phyloP scores from a whole-genome alignment of 2,329 filamentous ascomycete genomes.

The Fusarium odoratissimum region DNA sequence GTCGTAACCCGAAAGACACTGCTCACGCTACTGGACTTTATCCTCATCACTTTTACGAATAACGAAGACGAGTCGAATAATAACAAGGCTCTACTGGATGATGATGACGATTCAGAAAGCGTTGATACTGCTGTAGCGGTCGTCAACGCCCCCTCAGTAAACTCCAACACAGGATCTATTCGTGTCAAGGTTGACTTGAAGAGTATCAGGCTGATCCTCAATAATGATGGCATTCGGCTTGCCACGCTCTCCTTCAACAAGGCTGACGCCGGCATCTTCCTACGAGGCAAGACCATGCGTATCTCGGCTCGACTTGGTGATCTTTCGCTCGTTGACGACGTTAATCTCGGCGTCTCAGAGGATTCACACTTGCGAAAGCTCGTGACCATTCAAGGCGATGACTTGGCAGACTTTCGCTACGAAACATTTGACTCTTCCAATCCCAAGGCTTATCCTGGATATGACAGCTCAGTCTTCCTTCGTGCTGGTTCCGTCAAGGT shows the following conservation, averaged over 20 bases:
- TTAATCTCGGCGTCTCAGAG: conserved; percentile 88
- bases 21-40: conserved; percentile 92
- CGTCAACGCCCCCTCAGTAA: conserved; percentile 47
- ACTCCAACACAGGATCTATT: conserved; percentile 74
- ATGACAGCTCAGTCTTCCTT: conserved; percentile 91
- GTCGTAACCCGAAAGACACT: conserved; percentile 94
- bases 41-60: conserved; percentile 88
- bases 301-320: conserved; percentile 89
- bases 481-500: conserved; percentile 95
- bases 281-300: conserved; percentile 87
- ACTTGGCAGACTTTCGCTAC: conserved; percentile 96
- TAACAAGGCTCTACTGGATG: conserved; percentile 53
- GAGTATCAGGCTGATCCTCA: conserved; percentile 92
- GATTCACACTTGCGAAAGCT: conserved; percentile 85
- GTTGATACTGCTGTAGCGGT: conserved; percentile 51
- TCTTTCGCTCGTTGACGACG: conserved; percentile 88
- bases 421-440: conserved; percentile 88
- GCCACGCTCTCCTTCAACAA: conserved; percentile 94
- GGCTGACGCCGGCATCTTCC: conserved; percentile 89
- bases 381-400: conserved; percentile 93
- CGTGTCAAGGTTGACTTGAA: conserved; percentile 94
- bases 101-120: conserved; percentile 51
- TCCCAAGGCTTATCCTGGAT: conserved; percentile 83
- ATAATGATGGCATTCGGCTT: conserved; percentile 95
- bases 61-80: conserved; percentile 57